These are phyloP conservation scores for Xylaria sp. DNA, from an alignment of 2,329 filamentous ascomycete genomes.

Conservation along the genomic window DNA sequence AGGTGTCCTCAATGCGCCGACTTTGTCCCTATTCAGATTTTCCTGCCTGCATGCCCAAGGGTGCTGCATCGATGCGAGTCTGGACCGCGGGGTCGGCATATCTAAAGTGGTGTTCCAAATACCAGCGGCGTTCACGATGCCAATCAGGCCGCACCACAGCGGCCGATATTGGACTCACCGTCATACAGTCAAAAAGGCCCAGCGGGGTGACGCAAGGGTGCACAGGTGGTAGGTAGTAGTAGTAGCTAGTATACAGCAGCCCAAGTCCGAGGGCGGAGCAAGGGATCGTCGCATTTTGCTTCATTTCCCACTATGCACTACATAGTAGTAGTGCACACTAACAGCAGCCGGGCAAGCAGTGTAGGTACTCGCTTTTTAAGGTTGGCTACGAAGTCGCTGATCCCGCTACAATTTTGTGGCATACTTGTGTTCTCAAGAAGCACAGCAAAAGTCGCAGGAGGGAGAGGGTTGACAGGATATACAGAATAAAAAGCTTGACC, in stretches of 20 bases:
- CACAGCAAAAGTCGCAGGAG: neutral
- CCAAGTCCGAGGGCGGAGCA: slow-evolving; percentile 37
- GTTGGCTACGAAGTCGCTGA: slow-evolving; percentile 4
- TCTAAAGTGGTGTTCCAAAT: slow-evolving; percentile 35
- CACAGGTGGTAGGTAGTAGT: neutral
- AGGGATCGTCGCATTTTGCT: slow-evolving; percentile 22
- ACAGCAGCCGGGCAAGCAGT: neutral
- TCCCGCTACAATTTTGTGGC: neutral
- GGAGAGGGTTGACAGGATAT: neutral
- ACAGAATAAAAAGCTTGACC: neutral
- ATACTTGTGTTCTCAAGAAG: neutral
- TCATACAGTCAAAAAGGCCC: slow-evolving; percentile 30
- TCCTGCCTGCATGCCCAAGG: slow-evolving; percentile 32
- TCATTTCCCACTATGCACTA: neutral
- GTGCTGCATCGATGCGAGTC: slow-evolving; percentile 38
- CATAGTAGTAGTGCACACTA: slow-evolving; percentile 6
- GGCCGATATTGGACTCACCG: slow-evolving; percentile 30
- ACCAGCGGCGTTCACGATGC: slow-evolving; percentile 39
- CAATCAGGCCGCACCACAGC: slow-evolving; percentile 39
- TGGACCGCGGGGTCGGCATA: slow-evolving; percentile 37
- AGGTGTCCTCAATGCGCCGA: slow-evolving; percentile 9
- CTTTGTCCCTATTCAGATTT: slow-evolving; percentile 22
- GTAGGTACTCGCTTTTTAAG: neutral
- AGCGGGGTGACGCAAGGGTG: slow-evolving; percentile 28
- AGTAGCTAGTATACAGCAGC: neutral